Percentiles rank a stretch among this genome's conserved stretches.
phyloP scores from a whole-genome alignment of 2,329 filamentous ascomycete species.

The Blastomyces gilchristii region DNA sequence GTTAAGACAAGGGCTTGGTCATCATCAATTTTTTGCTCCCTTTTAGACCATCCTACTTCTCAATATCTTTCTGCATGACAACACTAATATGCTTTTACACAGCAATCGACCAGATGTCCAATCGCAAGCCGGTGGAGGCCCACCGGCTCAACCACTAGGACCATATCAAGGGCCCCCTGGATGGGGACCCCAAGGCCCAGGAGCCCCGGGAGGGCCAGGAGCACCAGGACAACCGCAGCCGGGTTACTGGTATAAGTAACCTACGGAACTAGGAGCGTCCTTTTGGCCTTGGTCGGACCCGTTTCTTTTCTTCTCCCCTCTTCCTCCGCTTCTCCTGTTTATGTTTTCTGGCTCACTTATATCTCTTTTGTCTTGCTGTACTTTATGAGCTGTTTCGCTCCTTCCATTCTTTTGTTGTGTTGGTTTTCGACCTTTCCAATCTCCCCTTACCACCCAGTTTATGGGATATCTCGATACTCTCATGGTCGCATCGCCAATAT shows the following conservation, averaged over 20 bases:
- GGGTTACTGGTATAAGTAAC: conserved; percentile 9
- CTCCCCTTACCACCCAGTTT: neutral
- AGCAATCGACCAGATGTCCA: conserved; percentile 16
- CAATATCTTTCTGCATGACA: neutral
- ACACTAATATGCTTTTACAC: neutral
- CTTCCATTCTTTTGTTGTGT: neutral
- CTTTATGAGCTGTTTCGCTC: neutral
- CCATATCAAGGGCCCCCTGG: neutral
- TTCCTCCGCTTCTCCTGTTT: neutral
- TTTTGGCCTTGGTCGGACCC: neutral
- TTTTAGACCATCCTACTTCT: neutral
- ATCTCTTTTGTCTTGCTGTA: neutral
- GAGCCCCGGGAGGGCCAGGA: neutral
- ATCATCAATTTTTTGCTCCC: neutral
- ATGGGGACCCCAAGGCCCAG: neutral
- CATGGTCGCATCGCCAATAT: neutral
- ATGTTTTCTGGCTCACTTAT: neutral
- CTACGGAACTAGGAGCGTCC: neutral
- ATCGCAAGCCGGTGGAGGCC: conserved; percentile 12
- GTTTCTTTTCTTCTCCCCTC: neutral
- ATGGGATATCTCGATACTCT: neutral
- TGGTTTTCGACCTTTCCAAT: neutral
- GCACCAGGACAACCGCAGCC: neutral
- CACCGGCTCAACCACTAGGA: neutral
- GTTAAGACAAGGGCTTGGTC: neutral